Conservation (phyloP, 2,329 filamentous ascomycete species). For the Claviceps arundinis region DNA sequence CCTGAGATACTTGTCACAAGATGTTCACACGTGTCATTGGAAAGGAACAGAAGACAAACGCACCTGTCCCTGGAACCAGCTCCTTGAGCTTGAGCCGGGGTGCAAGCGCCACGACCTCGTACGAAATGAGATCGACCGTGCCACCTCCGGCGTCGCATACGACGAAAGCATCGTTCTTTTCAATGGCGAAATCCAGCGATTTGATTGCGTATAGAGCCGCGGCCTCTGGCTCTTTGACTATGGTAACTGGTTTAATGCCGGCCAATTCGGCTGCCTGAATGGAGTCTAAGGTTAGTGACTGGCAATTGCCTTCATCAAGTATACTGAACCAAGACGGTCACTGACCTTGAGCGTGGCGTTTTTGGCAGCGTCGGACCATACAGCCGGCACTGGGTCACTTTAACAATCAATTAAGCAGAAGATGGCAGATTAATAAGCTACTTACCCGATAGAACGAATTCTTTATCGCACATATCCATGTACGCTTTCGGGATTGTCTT, state of each 20-base stretch:
- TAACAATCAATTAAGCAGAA: neutral
- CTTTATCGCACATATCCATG: conserved; percentile 7
- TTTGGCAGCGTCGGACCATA: conserved; percentile 43
- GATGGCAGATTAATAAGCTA: neutral
- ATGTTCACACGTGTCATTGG: rapidly evolving
- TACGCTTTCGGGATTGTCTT: conserved; percentile 8
- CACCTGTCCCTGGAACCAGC: conserved; percentile 13
- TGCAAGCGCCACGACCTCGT: conserved; percentile 23
- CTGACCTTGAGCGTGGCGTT: conserved; percentile 25
- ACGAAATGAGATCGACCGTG: conserved; percentile 40
- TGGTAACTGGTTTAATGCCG: conserved; percentile 28
- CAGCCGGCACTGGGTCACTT: conserved; percentile 23
- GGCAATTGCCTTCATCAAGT: neutral
- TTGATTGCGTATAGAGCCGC: conserved; percentile 36
- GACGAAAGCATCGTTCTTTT: conserved; percentile 33
- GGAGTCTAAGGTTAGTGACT: no score
- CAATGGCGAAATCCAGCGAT: conserved; percentile 25
- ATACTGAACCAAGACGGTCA: neutral
- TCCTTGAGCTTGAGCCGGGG: conserved; percentile 12
- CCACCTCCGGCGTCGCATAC: conserved; percentile 42
- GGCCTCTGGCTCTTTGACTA: conserved; percentile 39
- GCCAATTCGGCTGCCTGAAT: conserved; percentile 23
- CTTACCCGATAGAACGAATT: conserved; percentile 31
- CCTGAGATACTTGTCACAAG: conserved; percentile 2
- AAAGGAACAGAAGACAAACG: neutral